Conservation (phyloP, 768 basidiomycete genomes). For the Cubamyces sp. region DNA sequence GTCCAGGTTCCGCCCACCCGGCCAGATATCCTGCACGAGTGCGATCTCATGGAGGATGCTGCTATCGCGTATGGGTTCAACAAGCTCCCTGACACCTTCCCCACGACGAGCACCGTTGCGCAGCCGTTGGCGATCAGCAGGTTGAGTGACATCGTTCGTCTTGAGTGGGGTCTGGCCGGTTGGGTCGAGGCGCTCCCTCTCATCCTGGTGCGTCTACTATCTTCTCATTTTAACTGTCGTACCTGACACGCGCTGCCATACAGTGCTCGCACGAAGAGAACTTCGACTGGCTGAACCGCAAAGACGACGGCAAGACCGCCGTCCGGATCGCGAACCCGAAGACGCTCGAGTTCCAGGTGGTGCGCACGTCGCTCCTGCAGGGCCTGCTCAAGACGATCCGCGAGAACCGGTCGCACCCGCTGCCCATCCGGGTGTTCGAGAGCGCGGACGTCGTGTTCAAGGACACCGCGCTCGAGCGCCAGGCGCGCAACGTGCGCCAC, state of each 20-base stretch:
- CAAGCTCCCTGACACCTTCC: constrained; percentile 91
- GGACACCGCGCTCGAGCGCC: constrained; percentile 74
- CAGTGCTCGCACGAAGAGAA: constrained; percentile 99
- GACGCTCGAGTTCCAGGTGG: constrained; percentile 96
- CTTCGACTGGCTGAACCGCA: constrained; percentile 89
- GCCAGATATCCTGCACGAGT: constrained; percentile 97
- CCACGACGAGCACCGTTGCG: constrained; percentile 91
- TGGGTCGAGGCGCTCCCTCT: constrained; percentile 96
- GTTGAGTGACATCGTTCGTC: constrained; percentile 83
- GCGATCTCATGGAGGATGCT: constrained; percentile 97
- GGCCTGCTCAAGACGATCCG: constrained; percentile 96
- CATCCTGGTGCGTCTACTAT: constrained; percentile 69
- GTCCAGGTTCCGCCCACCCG: constrained; percentile 92
- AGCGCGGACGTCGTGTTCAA: constrained; percentile 92
- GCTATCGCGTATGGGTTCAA: constrained; percentile 99
- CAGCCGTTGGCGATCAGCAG: constrained; percentile 90
- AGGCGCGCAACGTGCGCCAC: constrained; percentile 85
- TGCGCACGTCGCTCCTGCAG: constrained; percentile 93
- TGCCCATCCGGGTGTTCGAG: constrained; percentile 95
- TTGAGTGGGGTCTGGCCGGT: constrained; percentile 92
- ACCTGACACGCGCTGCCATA: background rate
- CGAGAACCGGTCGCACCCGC: constrained; percentile 91
- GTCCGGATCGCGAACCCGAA: constrained; percentile 97
- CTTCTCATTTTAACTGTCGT: background rate
- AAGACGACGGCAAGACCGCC: constrained; percentile 79